phyloP scores from a whole-genome alignment of 2,329 filamentous ascomycete species.

The Claviceps sp. region DNA sequence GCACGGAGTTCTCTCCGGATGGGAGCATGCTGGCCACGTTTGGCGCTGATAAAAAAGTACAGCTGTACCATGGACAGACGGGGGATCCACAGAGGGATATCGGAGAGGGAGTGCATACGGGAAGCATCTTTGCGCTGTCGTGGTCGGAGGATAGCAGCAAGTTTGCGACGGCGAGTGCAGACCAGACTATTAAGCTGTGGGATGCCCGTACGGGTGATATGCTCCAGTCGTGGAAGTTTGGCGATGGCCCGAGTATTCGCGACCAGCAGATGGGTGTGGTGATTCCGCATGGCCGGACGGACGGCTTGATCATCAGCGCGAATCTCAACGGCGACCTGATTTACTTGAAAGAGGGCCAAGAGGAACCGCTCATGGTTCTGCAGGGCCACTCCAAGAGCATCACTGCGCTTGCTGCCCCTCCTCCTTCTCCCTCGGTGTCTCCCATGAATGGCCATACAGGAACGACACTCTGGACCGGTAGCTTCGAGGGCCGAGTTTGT shows the following conservation, averaged over 20 bases:
- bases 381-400: constrained; percentile 87
- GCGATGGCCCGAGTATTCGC: constrained; percentile 60
- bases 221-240: constrained; percentile 74
- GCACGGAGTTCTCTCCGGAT: constrained; percentile 80
- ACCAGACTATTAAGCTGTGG: constrained; percentile 93
- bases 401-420: constrained; percentile 48
- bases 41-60: constrained; percentile 83
- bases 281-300: constrained; percentile 68
- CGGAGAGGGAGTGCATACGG: constrained; percentile 73
- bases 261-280: constrained; percentile 93
- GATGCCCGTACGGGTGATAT: constrained; percentile 68
- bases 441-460: constrained; percentile 30
- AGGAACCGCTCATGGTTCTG: constrained; percentile 56
- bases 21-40: constrained; percentile 73
- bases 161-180: constrained; percentile 83
- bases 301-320: constrained; percentile 81
- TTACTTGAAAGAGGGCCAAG: constrained; percentile 64
- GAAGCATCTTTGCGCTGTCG: constrained; percentile 82
- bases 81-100: constrained; percentile 70
- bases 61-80: constrained; percentile 92
- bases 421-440: constrained; percentile 11
- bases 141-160: constrained; percentile 80
- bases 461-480: constrained; percentile 71
- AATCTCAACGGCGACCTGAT: constrained; percentile 81
- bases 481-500: constrained; percentile 78